Evolutionary conservation across 1,284 basidiomycete species (phyloP).

Genomic region (Cronartium quercuum): DNA sequence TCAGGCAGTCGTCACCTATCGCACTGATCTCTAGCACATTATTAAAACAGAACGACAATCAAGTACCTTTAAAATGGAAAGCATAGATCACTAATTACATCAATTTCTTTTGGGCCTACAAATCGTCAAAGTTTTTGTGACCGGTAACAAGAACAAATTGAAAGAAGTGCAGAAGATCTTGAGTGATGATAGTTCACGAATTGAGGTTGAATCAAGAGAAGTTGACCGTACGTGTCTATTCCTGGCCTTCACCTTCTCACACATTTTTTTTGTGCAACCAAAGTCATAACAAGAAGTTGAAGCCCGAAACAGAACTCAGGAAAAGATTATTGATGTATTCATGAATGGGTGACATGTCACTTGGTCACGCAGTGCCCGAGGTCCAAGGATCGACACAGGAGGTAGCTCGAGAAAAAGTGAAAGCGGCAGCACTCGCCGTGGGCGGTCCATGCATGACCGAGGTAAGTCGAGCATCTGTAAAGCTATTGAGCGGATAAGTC

Average conservation of each 20-base stretch:
- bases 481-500: not conserved
- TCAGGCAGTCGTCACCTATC: too few species aligned
- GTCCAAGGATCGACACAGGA: constrained; percentile 87
- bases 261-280: constrained; percentile 40
- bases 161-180: constrained; percentile 47
- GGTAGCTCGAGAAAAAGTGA: constrained; percentile 81
- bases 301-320: too few species aligned
- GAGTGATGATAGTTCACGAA: not conserved
- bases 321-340: not conserved
- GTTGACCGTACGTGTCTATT: too few species aligned
- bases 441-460: constrained; percentile 85
- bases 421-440: constrained; percentile 72
- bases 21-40: too few species aligned
- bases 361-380: constrained; percentile 66
- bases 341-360: not conserved
- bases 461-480: constrained; percentile 39
- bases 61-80: too few species aligned
- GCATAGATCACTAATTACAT: too few species aligned
- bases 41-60: too few species aligned
- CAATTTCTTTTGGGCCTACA: too few species aligned
- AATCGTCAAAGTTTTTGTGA: constrained; percentile 46
- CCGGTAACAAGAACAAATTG: constrained; percentile 49
- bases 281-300: constrained; percentile 34
- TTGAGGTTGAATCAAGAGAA: constrained; percentile 11
- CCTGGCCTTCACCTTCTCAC: too few species aligned